Conservation (phyloP, 805 yeast genomes). For the Candida maesae region DNA sequence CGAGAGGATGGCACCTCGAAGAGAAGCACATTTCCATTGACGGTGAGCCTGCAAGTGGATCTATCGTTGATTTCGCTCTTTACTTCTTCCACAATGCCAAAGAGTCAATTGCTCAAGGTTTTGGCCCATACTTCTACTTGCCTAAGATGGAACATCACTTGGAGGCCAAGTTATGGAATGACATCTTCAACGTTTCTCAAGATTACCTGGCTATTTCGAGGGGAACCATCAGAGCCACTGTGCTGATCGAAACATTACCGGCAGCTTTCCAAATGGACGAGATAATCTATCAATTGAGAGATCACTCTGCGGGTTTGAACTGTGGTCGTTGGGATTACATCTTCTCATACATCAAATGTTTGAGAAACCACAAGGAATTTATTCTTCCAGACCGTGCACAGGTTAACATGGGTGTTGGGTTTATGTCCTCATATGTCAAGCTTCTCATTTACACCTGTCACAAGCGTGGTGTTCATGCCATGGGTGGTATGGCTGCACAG, state of each 20-base stretch:
- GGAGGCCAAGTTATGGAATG: slow-evolving; percentile 83
- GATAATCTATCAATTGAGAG: slow-evolving; percentile 70
- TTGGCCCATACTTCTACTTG: slow-evolving; percentile 78
- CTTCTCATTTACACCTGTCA: slow-evolving; percentile 72
- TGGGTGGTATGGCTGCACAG: slow-evolving; percentile 92
- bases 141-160: slow-evolving; percentile 86
- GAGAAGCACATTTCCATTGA: slow-evolving; percentile 70
- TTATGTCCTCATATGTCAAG: slow-evolving; percentile 76
- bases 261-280: slow-evolving; percentile 87
- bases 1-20: slow-evolving; percentile 85
- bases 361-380: slow-evolving; percentile 62
- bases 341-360: slow-evolving; percentile 72
- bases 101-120: slow-evolving; percentile 56
- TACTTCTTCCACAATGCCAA: slow-evolving; percentile 75
- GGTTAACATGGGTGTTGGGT: slow-evolving; percentile 79
- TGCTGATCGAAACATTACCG: slow-evolving; percentile 77
- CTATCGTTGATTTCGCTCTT: slow-evolving; percentile 74
- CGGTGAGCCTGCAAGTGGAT: slow-evolving; percentile 77
- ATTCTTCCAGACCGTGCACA: slow-evolving; percentile 73
- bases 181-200: slow-evolving; percentile 71
- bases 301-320: slow-evolving; percentile 77
- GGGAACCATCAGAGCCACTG: slow-evolving; percentile 80
- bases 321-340: slow-evolving; percentile 92
- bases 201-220: slow-evolving; percentile 65
- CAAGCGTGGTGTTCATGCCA: slow-evolving; percentile 76